A percentile compares a stretch with the other conserved stretches of the same genome.
phyloP scores from a whole-genome alignment of 768 basidiomycete species.

The Rhodocollybia butyracea region DNA sequence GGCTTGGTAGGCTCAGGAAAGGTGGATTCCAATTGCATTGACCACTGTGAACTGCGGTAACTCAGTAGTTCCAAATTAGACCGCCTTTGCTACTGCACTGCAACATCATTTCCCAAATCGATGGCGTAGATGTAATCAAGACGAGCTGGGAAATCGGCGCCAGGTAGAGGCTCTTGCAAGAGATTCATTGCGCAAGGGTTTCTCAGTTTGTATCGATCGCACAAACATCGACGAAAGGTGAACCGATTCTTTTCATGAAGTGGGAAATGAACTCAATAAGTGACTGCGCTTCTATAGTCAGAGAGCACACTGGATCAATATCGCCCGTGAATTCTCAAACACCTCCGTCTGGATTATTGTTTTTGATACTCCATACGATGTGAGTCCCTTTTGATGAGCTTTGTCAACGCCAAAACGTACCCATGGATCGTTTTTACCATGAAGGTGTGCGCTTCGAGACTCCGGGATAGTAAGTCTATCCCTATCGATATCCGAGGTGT shows the following conservation, averaged over 20 bases:
- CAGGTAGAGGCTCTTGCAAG: slow-evolving; percentile 62
- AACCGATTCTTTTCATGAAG: slow-evolving; percentile 20
- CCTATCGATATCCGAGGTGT: background rate
- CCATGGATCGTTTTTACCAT: slow-evolving; percentile 16
- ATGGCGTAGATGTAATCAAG: slow-evolving; percentile 75
- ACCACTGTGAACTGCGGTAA: too few species aligned
- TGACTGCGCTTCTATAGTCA: slow-evolving; percentile 40
- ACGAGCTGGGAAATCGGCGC: slow-evolving; percentile 68
- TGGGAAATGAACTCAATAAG: background rate
- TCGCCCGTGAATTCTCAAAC: slow-evolving; percentile 63
- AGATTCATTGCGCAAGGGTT: slow-evolving; percentile 47
- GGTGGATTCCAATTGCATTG: too few species aligned
- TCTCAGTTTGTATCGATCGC: slow-evolving; percentile 76
- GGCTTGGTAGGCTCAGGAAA: slow-evolving; percentile 77
- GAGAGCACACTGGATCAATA: slow-evolving; percentile 69
- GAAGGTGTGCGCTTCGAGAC: slow-evolving; percentile 61
- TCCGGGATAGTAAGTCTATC: slow-evolving; percentile 50
- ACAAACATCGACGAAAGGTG: slow-evolving; percentile 72
- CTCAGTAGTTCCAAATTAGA: slow-evolving; percentile 24
- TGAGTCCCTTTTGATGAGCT: slow-evolving; percentile 28
- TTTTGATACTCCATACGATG: slow-evolving; percentile 76
- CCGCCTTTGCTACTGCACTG: slow-evolving; percentile 73
- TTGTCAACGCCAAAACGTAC: slow-evolving; percentile 1
- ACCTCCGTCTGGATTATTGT: slow-evolving; percentile 70
- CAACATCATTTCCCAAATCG: slow-evolving; percentile 49